A percentile compares a stretch with the other conserved stretches of the same genome.
phyloP scores from a whole-genome alignment of 192 early-diverging fungal genomes.

The Paraglomus brasilianum region DNA sequence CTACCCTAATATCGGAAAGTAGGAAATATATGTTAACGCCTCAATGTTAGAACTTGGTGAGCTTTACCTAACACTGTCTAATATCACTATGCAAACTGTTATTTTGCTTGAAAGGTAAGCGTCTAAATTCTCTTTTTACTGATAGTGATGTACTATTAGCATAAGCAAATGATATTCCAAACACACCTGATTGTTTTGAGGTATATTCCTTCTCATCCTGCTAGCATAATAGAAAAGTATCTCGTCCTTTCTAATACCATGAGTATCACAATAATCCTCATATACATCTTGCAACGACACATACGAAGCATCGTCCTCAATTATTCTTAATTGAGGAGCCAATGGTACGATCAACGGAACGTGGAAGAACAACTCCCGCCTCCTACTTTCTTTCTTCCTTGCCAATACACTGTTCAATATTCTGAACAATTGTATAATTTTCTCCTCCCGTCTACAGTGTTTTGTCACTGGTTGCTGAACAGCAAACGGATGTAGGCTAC shows the following conservation, averaged over 20 bases:
- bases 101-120: too few species aligned
- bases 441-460: slow-evolving; percentile 90
- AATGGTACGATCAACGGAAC: slow-evolving; percentile 91
- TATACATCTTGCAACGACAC: slow-evolving; percentile 91
- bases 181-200: background rate
- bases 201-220: slow-evolving; percentile 64
- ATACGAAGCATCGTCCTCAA: slow-evolving; percentile 90
- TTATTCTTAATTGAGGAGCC: slow-evolving; percentile 87
- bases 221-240: slow-evolving; percentile 79
- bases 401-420: slow-evolving; percentile 88
- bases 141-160: too few species aligned
- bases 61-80: too few species aligned
- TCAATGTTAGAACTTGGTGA: too few species aligned
- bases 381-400: slow-evolving; percentile 76
- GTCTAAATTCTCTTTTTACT: too few species aligned
- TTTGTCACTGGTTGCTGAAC: slow-evolving; percentile 93
- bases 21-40: too few species aligned
- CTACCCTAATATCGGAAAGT: too few species aligned
- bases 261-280: slow-evolving; percentile 78
- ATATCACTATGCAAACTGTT: too few species aligned
- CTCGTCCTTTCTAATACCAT: slow-evolving; percentile 81
- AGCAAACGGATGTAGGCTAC: slow-evolving; percentile 84
- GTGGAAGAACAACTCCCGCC: slow-evolving; percentile 77
- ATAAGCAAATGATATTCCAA: too few species aligned
- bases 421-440: slow-evolving; percentile 92